Conservation (phyloP, 106 monocot genomes). For the Alisma plantagoaquatica region DNA sequence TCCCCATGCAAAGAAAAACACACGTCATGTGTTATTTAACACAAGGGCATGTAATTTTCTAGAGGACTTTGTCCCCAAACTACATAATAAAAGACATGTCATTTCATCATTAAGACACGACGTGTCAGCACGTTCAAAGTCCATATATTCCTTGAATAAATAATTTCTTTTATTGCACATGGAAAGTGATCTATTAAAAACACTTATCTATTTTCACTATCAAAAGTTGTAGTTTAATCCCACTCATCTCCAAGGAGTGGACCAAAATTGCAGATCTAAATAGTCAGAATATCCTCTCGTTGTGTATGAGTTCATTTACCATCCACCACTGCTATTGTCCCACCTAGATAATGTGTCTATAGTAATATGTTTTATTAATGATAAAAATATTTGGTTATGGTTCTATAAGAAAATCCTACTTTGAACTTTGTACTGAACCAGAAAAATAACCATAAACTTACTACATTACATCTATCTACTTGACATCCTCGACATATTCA, state of each 20-base stretch:
- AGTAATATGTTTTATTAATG: no score
- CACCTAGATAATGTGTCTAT: slow-evolving; percentile 83
- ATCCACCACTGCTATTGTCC: slow-evolving; percentile 52
- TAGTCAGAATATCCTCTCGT: slow-evolving; percentile 71
- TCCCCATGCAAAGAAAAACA: no score
- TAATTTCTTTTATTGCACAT: slow-evolving; percentile 73
- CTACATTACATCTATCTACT: slow-evolving; percentile 45
- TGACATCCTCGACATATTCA: slow-evolving; percentile 57
- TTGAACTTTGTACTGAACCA: no score
- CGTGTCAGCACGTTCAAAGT: no score
- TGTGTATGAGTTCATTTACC: slow-evolving; percentile 46
- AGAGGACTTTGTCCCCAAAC: no score
- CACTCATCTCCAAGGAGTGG: slow-evolving; percentile 88
- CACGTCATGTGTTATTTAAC: no score
- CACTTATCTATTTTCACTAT: slow-evolving; percentile 84
- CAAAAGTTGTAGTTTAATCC: slow-evolving; percentile 81
- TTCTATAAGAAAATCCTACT: no score
- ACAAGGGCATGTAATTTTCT: no score
- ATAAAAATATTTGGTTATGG: no score
- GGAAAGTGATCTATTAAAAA: slow-evolving; percentile 92
- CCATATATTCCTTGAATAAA: slow-evolving; percentile 95
- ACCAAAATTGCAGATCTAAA: slow-evolving; percentile 81
- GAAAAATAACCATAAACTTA: no score
- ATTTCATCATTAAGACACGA: no score
- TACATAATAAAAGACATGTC: no score